A percentile compares a stretch with the other conserved stretches of the same genome.
Conservation (phyloP, 192 early-diverging fungal species). For the Phlyctochytrium bullatum region DNA sequence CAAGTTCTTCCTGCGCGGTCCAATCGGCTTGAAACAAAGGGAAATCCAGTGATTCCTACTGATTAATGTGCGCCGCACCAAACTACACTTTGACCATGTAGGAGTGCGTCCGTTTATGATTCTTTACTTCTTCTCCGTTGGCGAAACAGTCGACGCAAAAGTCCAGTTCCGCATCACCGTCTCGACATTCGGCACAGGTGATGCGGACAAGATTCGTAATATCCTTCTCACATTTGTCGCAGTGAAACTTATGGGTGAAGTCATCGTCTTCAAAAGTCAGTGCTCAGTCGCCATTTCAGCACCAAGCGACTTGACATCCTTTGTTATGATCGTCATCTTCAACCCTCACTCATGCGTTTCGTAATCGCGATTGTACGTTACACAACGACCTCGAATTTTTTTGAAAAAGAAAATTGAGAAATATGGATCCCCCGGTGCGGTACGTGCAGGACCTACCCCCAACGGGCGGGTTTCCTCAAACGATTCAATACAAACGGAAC, state of each 20-base stretch:
- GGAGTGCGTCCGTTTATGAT: slow-evolving; percentile 80
- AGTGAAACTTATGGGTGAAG: slow-evolving; percentile 54
- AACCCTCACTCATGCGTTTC: background rate
- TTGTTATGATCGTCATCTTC: background rate
- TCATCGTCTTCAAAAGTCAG: slow-evolving; percentile 35
- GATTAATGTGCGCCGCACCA: no score
- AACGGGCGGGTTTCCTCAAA: slow-evolving; percentile 72
- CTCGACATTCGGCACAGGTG: slow-evolving; percentile 57
- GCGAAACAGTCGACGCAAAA: slow-evolving; percentile 94
- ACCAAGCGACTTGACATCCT: background rate
- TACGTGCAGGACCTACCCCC: slow-evolving; percentile 69
- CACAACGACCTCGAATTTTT: background rate
- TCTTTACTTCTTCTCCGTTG: slow-evolving; percentile 71
- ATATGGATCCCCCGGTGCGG: background rate
- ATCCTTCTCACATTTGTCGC: slow-evolving; percentile 87
- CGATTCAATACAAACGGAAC: slow-evolving; percentile 85
- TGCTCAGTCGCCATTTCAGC: background rate
- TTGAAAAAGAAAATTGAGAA: background rate
- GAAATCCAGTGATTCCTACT: slow-evolving; percentile 77
- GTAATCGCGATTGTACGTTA: no score
- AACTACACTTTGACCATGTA: slow-evolving; percentile 82
- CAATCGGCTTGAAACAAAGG: slow-evolving; percentile 88
- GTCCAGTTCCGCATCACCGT: slow-evolving; percentile 72
- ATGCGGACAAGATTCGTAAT: slow-evolving; percentile 77
- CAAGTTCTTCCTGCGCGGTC: slow-evolving; percentile 95